Evolutionary conservation across 176 grass and related monocot genomes (phyloP), one percentile per base, ranked within the genome.

Genomic region (Juncus inflexus): DNA sequence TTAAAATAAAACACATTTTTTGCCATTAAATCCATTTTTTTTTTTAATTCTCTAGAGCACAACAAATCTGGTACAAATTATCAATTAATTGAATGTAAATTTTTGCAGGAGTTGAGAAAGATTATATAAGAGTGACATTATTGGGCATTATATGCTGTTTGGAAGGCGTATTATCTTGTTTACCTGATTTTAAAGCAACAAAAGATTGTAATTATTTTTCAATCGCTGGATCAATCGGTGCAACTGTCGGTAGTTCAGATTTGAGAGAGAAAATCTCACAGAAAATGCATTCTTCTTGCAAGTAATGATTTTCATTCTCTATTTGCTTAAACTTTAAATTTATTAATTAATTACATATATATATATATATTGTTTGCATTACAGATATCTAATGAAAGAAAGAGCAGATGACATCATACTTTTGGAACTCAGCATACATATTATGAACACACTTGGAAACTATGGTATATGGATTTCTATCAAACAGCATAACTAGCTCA

Each of bases 81-180:
- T 6, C 8, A 50, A 57, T 41, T 69, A 57, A 57, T 41, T 69
- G 40, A 69, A 40, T 57, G 52, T 9, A 55, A 57, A 69, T 69
- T 39, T 62, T 39, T 62, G 19, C 71, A 97, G 92, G 87, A 63
- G 64, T 76, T 63, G 92, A 91, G 79, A 95, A 95, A 78, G 87
- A 97, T 62, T 82, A 86, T 67, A 80, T 97, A 55, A 97, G 91
- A 80, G 80, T 91, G 67, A 91, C 92, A 3, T 70, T 97, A 60
- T 79, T 97, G 68, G 82, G 92, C 61, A 91, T 97, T 75, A 61
- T 81, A 63, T 97, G 87, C 68, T 74, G 82, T 74, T 79, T 97
- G 82, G 87, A 91, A 82, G 92, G 92, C 74, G 87, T 97, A 63
- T 87, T 97, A 83, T 91, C 92, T 65, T 97, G 92, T 76, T 89